Evolutionary conservation across 2,329 filamentous ascomycete species (phyloP).

Genomic region (Verticillium isaacii): DNA sequence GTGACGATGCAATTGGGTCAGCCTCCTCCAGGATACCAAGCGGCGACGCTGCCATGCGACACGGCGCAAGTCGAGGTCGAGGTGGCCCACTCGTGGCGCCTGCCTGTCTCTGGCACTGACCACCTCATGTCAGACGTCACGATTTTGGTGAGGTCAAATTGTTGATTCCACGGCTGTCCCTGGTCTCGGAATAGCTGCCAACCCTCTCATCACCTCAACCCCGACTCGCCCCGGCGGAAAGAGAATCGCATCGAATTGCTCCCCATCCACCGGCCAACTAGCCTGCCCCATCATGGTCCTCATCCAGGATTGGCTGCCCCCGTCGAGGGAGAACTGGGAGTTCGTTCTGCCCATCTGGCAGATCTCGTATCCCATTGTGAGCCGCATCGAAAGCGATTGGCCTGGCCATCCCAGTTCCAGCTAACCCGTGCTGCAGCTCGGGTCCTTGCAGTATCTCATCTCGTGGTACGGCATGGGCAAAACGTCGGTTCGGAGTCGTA

Average conservation of each 20-base stretch:
- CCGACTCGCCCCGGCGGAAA: neutral
- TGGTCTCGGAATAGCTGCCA: no score
- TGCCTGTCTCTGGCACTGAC: no score
- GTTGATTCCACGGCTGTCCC: no score
- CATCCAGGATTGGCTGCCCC: slow-evolving; percentile 51
- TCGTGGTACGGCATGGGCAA: slow-evolving; percentile 90
- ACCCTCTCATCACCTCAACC: no score
- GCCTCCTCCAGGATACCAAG: no score
- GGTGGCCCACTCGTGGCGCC: no score
- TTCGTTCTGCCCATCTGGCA: slow-evolving; percentile 47
- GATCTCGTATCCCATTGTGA: slow-evolving; percentile 46
- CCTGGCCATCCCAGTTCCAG: neutral
- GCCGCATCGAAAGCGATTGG: slow-evolving; percentile 11
- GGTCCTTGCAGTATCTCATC: slow-evolving; percentile 68
- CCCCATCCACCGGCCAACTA: neutral
- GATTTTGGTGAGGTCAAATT: no score
- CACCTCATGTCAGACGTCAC: no score
- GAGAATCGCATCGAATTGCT: neutral
- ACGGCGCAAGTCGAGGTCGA: no score
- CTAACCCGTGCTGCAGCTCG: slow-evolving; percentile 47
- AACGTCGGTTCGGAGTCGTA: slow-evolving; percentile 66
- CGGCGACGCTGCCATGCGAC: no score
- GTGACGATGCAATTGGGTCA: no score
- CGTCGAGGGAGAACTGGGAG: slow-evolving; percentile 54
- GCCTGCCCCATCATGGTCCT: slow-evolving; percentile 33